Evolutionary conservation across 192 early-diverging fungal species (phyloP).

Genomic region (Coemansia sp.): DNA sequence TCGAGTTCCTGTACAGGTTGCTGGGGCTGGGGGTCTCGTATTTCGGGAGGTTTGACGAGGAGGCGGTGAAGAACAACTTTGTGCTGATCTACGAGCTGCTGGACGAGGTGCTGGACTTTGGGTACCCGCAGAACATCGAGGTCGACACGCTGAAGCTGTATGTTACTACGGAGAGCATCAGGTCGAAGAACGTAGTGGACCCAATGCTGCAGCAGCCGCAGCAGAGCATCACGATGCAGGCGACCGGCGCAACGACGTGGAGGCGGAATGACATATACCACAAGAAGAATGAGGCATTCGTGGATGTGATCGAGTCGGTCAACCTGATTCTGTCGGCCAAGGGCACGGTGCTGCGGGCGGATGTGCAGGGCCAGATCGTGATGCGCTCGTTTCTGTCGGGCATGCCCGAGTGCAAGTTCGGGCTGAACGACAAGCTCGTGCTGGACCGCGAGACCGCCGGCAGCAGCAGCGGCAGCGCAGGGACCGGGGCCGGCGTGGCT

Average conservation of each 20-base stretch:
- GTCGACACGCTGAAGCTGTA: slow-evolving; percentile 82
- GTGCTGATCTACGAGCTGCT: slow-evolving; percentile 83
- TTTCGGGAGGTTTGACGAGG: slow-evolving; percentile 82
- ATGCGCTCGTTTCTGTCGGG: slow-evolving; percentile 97
- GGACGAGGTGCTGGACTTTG: slow-evolving; percentile 87
- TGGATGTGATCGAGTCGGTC: slow-evolving; percentile 98
- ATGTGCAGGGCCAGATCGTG: slow-evolving; percentile 86
- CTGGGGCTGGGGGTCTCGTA: slow-evolving; percentile 73
- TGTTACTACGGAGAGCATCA: slow-evolving; percentile 83
- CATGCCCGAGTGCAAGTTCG: slow-evolving; percentile 97
- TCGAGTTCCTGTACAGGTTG: slow-evolving; percentile 76
- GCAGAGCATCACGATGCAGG: slow-evolving; percentile 90
- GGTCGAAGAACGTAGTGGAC: slow-evolving; percentile 58
- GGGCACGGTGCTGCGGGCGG: slow-evolving; percentile 83
- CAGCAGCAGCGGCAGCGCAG: slow-evolving; percentile 31
- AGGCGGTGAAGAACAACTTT: slow-evolving; percentile 85
- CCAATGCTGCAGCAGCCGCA: slow-evolving; percentile 42
- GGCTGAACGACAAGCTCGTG: slow-evolving; percentile 92
- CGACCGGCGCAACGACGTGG: slow-evolving; percentile 94
- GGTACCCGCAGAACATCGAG: slow-evolving; percentile 85
- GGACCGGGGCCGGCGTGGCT: slow-evolving; percentile 87
- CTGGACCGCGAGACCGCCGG: slow-evolving; percentile 68
- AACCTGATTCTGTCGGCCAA: slow-evolving; percentile 89
- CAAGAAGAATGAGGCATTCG: slow-evolving; percentile 97
- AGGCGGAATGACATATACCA: slow-evolving; percentile 91